Conservation (phyloP, 2,329 filamentous ascomycete species). For the Fusarium circinatum region DNA sequence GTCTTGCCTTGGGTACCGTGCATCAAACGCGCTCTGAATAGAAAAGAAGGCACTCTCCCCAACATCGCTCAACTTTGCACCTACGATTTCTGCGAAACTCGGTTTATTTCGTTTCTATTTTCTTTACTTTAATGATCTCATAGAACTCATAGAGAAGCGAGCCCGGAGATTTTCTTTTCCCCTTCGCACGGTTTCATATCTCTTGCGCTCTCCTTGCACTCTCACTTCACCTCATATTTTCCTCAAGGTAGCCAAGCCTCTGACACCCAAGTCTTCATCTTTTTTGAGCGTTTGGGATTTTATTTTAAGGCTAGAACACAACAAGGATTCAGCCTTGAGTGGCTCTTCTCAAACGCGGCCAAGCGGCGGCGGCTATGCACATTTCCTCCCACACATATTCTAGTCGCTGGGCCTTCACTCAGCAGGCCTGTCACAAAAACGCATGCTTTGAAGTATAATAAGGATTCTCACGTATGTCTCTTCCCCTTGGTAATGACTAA, state of each 20-base stretch:
- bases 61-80: background rate
- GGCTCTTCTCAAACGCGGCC: conserved; percentile 3
- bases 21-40: conserved; percentile 1
- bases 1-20: background rate
- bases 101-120: background rate
- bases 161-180: background rate
- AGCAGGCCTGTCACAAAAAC: conserved; percentile 14
- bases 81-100: background rate
- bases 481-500: background rate
- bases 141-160: background rate
- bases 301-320: background rate
- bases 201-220: background rate
- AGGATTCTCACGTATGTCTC: background rate
- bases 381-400: conserved; percentile 1
- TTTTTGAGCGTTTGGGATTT: background rate
- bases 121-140: background rate
- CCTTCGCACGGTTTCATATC: background rate
- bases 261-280: background rate
- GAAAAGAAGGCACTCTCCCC: background rate
- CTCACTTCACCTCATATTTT: background rate
- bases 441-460: conserved; percentile 21
- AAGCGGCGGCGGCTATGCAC: conserved; percentile 35
- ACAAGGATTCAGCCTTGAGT: background rate
- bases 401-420: conserved; percentile 27
- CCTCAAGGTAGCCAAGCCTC: background rate